Evolutionary conservation across 73 alveolate species (phyloP).

Genomic region (Paramecium biaurelia): DNA sequence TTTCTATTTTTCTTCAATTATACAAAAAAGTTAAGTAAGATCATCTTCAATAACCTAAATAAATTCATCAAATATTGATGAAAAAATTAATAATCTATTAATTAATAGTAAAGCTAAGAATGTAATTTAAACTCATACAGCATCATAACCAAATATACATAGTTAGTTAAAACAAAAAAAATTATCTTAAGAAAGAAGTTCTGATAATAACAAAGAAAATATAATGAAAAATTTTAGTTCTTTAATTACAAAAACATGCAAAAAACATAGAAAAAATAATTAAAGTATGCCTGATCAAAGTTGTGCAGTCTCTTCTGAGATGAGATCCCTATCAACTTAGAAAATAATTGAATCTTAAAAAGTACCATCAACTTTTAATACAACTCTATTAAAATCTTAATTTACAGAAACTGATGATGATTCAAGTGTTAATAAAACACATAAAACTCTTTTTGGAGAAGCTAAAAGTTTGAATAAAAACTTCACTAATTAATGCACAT

Average conservation of each 20-base stretch:
- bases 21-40: neutral
- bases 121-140: neutral
- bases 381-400: neutral
- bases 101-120: neutral
- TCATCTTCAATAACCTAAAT: slow-evolving; percentile 41
- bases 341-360: neutral
- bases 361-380: neutral
- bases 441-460: slow-evolving; percentile 26
- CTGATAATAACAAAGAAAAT: neutral
- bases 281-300: slow-evolving; percentile 20
- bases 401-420: slow-evolving; percentile 50
- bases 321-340: neutral
- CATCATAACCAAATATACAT: neutral
- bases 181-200: neutral
- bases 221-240: slow-evolving; percentile 23
- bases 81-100: neutral
- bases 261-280: slow-evolving; percentile 22
- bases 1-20: neutral
- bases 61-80: neutral
- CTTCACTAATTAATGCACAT: slow-evolving; percentile 23
- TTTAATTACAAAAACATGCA: neutral
- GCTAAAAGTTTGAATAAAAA: neutral
- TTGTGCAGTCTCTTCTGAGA: neutral
- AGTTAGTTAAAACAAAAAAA: neutral
- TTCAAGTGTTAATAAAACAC: neutral